Evolutionary conservation across 805 yeast genomes (phyloP), one percentile per base, ranked within the genome.

Genomic region (Zygoascus bituminiphila): DNA sequence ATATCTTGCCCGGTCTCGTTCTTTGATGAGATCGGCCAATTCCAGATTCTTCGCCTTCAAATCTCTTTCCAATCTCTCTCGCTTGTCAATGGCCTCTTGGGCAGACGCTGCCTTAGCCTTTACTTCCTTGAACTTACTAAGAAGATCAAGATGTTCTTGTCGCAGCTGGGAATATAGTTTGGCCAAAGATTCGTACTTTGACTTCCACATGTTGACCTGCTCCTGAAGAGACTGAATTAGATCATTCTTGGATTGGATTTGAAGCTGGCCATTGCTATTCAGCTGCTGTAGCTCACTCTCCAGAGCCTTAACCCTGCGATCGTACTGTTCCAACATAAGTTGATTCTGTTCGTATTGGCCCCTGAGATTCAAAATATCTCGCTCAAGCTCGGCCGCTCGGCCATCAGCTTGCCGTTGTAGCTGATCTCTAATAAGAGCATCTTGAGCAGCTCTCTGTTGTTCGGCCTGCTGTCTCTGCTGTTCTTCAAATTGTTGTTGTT

Each of bases 321-420:
- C 97, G 62, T 89, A 89, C 63, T 88, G 95, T 62, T 83, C 87
- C 47, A 89, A 73, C 69, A 89, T 70, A 55, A 78, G 72, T 63
- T 87, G 96, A 62, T 87, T 95, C 56, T 81, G 84, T 55, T 88
- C 95, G 59, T 84, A 86, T 59, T 88, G 96, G 33, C 82, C 85
- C 55, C 81, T 77, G 54, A 88, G 70, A 54, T 81, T 77, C 35
- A 85, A 69, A 44, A 89, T 65, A 62, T 88, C 95, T 56, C 87
- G 82, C 62, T 88, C 95, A 47, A 86, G 70, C 54, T 85, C 89
- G 0, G 89, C 80, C 26, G 81, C 86, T 52, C 86, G 74, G 24
- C 88, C 88, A 60, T 84, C 86, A 7, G 83, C 81, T 57, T 84
- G 89, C 47, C 77, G 76, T 46, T 84, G 84, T 51, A 78, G 68